These are phyloP conservation scores for Mycotypha africana DNA, from an alignment of 371 early-diverging fungal genomes.

Conservation along the genomic window DNA sequence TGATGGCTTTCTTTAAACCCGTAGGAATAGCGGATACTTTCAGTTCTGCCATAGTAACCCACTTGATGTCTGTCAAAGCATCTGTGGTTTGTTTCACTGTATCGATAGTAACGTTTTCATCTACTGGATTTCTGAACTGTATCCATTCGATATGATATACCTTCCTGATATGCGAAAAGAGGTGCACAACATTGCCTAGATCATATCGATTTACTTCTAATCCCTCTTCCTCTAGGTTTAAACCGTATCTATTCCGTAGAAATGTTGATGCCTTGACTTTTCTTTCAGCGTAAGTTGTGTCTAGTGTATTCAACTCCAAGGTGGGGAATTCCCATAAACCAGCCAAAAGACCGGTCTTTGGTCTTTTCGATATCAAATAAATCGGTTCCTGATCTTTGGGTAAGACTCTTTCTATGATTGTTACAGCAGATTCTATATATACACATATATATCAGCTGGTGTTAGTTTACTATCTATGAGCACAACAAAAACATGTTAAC, in stretches of 20 bases:
- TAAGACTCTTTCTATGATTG: slow-evolving; percentile 42
- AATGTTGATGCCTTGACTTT: slow-evolving; percentile 22
- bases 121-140: slow-evolving; percentile 11
- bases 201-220: slow-evolving; percentile 21
- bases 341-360: slow-evolving; percentile 64
- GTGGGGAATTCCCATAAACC: slow-evolving; percentile 81
- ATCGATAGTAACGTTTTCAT: not conserved
- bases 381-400: slow-evolving; percentile 7
- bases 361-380: slow-evolving; percentile 55
- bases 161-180: slow-evolving; percentile 71
- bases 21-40: slow-evolving; percentile 59
- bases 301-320: slow-evolving; percentile 30
- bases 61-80: slow-evolving; percentile 32
- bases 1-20: slow-evolving; percentile 60
- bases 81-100: too few relatives aligned
- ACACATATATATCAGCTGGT: not conserved
- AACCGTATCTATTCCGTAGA: slow-evolving; percentile 19
- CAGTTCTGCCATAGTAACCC: slow-evolving; percentile 52
- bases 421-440: slow-evolving; percentile 52
- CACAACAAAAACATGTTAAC: too few relatives aligned
- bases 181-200: slow-evolving; percentile 57
- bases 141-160: slow-evolving; percentile 57
- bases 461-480: too few relatives aligned
- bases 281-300: slow-evolving; percentile 37
- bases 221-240: slow-evolving; percentile 9